A percentile compares a stretch with the other conserved stretches of the same genome.
phyloP scores from a whole-genome alignment of 768 basidiomycete genomes.

The Leccinum boreale region DNA sequence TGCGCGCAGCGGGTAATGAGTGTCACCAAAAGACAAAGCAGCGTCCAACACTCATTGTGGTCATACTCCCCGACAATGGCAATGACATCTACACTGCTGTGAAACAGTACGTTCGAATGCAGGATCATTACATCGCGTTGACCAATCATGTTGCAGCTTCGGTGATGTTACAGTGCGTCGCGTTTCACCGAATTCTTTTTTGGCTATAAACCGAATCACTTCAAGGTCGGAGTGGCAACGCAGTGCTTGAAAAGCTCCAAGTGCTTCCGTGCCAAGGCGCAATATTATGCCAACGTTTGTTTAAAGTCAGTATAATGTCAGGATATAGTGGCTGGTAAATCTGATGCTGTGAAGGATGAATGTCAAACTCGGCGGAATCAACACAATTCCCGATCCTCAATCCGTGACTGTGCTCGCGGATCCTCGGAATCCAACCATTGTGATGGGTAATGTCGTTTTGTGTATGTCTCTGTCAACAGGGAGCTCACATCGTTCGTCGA shows the following conservation, averaged over 20 bases:
- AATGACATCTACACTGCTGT: constrained; percentile 75
- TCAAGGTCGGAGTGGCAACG: constrained; percentile 69
- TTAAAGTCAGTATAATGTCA: constrained; percentile 55
- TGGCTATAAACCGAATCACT: background rate
- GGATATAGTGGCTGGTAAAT: background rate
- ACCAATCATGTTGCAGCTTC: constrained; percentile 44
- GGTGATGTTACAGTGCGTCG: constrained; percentile 58
- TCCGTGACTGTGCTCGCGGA: constrained; percentile 67
- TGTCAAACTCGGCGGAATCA: constrained; percentile 82
- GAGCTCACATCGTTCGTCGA: constrained; percentile 2
- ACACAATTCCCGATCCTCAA: constrained; percentile 67
- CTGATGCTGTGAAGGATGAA: constrained; percentile 53
- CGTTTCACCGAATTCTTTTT: background rate
- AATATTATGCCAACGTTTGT: constrained; percentile 80
- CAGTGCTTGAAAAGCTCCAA: constrained; percentile 73
- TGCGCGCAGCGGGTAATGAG: constrained; percentile 49
- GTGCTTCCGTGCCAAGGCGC: constrained; percentile 62
- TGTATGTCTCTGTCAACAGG: background rate
- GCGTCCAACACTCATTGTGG: constrained; percentile 58
- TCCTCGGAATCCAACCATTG: constrained; percentile 68
- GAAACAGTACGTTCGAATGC: constrained; percentile 58
- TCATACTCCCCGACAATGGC: constrained; percentile 69
- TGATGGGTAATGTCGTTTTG: constrained; percentile 55
- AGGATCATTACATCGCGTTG: background rate
- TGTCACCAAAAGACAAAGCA: constrained; percentile 38